Evolutionary conservation across 306 rosid genomes (phyloP), one percentile per base, ranked within the genome.

Genomic region (Citrullus amarus): DNA sequence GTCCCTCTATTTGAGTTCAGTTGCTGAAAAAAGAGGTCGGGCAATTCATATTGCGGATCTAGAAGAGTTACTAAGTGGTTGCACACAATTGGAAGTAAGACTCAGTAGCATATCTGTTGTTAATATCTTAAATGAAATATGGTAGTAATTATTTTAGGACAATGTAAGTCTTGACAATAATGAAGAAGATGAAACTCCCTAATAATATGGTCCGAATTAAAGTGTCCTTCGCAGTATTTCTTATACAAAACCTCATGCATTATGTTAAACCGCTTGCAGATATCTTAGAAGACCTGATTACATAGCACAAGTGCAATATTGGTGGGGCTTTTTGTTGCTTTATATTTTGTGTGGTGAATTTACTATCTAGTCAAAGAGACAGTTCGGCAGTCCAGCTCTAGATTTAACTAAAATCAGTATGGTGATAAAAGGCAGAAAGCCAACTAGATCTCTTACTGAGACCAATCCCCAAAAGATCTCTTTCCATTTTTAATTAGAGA

Each of bases 1-100:
- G 92, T 89, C 91, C 81, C 97, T 95, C 79, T 92, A 87, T 83
- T 85, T 95, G 92, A 93, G 97, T 22, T 95, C 97, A 3, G 93
- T 95, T 36, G 97, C 97, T 0, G 96, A 88, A 63, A 91, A 86
- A 44, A 84, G 91, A 88, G 95, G 92, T 83, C 93, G 91, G 86
- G 77, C 89, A 1, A 85, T 95, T 89, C 92, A 95, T 77, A 84
- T 86, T 72, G 83, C 93, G 60, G 97, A 95, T 89, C 87, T 95
- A 85, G 90, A 91, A 83, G 97, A 91, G 81, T 89, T 95, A 78
- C 97, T 95, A 65, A 25, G 74, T 71, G 96, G 98, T 82, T 95
- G 97, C 88, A 70, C 88, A 73, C 89, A 80, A 10, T 91, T 95
- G 84, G 96, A 95, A 89, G 97, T 95, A 95, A 91, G 98, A 34